Conservation (phyloP, 225 moss, liverwort and hornwort species). For the Lunularia cruciata region DNA sequence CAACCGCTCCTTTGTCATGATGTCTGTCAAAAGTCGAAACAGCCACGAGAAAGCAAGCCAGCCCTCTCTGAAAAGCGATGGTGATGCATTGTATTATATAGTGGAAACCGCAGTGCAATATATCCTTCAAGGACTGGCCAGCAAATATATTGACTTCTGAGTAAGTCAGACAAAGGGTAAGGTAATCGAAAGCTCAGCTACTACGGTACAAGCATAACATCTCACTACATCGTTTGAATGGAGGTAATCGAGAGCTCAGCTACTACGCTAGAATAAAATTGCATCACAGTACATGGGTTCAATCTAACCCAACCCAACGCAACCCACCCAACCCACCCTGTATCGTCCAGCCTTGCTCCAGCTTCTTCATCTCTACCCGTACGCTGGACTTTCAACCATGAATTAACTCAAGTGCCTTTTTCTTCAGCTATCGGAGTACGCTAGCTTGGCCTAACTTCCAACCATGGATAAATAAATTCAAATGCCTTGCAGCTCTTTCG, state of each 20-base stretch:
- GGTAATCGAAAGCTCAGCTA: not conserved
- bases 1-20: conserved; percentile 21
- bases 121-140: not conserved
- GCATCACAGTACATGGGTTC: not conserved
- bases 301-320: not conserved
- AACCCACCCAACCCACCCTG: not conserved
- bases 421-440: too few species aligned
- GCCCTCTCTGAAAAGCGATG: not conserved
- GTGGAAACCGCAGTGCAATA: not conserved
- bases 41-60: conserved; percentile 5
- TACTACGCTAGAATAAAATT: not conserved
- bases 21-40: conserved; percentile 18
- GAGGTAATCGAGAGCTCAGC: not conserved
- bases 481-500: not conserved
- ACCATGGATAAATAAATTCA: too few species aligned
- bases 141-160: not conserved
- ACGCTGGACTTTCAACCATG: not conserved
- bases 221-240: too few species aligned
- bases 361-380: not conserved
- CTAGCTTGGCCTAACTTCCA: too few species aligned
- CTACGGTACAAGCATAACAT: not conserved
- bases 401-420: too few species aligned
- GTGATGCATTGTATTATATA: not conserved
- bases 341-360: not conserved
- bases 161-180: not conserved